Conservation (phyloP, 148 eudicot species). For the Arbutus unedo region DNA sequence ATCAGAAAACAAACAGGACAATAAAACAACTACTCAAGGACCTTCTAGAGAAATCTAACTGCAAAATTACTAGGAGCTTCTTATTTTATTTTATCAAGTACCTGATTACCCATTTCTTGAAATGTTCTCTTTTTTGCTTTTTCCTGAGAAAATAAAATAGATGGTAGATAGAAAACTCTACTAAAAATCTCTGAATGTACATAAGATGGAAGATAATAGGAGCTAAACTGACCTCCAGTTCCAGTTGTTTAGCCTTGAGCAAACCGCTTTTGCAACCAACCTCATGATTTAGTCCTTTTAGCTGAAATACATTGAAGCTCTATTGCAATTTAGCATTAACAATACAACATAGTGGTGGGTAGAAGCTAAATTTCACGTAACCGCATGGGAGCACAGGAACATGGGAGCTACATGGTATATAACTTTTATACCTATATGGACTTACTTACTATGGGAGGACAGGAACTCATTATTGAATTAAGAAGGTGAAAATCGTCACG, state of each 20-base stretch:
- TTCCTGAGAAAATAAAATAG: conserved; percentile 18
- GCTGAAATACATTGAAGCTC: conserved; percentile 19
- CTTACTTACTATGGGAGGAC: no score
- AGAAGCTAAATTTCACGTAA: background rate
- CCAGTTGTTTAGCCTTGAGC: conserved; percentile 31
- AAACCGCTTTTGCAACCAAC: conserved; percentile 45
- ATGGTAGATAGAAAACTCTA: background rate
- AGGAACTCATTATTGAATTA: no score
- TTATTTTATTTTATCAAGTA: background rate
- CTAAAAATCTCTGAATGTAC: background rate
- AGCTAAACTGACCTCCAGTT: conserved; percentile 27
- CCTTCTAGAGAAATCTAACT: no score
- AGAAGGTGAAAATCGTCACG: no score
- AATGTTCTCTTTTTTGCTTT: conserved; percentile 13
- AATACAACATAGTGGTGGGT: background rate
- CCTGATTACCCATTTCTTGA: conserved; percentile 24
- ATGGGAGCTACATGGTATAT: no score
- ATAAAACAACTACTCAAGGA: no score
- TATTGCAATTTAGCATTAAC: background rate
- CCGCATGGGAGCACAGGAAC: no score
- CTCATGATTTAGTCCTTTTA: conserved; percentile 40
- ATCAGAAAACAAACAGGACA: background rate
- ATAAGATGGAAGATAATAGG: background rate
- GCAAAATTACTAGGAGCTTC: no score
- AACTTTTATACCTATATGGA: no score